phyloP scores from a whole-genome alignment of 2,329 filamentous ascomycete genomes.

The Hymenoscyphus repandus region DNA sequence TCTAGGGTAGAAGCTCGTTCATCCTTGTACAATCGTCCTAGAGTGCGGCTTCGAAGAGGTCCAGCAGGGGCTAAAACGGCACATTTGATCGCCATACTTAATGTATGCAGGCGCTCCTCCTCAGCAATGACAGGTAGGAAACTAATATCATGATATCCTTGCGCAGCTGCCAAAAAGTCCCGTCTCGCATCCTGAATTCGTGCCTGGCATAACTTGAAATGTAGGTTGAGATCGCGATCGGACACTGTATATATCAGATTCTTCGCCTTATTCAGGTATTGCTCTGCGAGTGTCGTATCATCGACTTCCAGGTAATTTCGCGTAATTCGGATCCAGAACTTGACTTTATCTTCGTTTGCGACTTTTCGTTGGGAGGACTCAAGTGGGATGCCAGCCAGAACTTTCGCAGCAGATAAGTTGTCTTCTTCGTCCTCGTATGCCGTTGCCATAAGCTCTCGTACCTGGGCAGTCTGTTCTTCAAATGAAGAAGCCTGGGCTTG shows the following conservation, averaged over 20 bases:
- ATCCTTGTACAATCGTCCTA: slow-evolving; percentile 88
- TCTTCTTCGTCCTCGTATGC: slow-evolving; percentile 81
- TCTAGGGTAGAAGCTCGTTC: slow-evolving; percentile 71
- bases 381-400: slow-evolving; percentile 77
- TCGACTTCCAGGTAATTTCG: slow-evolving; percentile 92
- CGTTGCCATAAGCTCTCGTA: slow-evolving; percentile 76
- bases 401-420: slow-evolving; percentile 70
- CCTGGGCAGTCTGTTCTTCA: slow-evolving; percentile 74
- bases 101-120: slow-evolving; percentile 76
- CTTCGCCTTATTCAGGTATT: slow-evolving; percentile 91
- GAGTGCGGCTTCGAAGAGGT: slow-evolving; percentile 70
- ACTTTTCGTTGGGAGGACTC: slow-evolving; percentile 85
- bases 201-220: slow-evolving; percentile 88
- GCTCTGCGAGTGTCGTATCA: slow-evolving; percentile 78
- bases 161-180: slow-evolving; percentile 80
- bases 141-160: slow-evolving; percentile 84
- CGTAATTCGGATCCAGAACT: slow-evolving; percentile 89
- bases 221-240: slow-evolving; percentile 68
- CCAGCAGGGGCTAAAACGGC: slow-evolving; percentile 90
- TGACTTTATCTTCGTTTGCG: slow-evolving; percentile 73
- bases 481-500: slow-evolving; percentile 61
- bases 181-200: slow-evolving; percentile 89
- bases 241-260: slow-evolving; percentile 77
- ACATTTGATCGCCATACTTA: slow-evolving; percentile 84
- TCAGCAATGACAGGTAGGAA: slow-evolving; percentile 75